Evolutionary conservation across 805 yeast genomes (phyloP).

Genomic region (Candida sithepensis): DNA sequence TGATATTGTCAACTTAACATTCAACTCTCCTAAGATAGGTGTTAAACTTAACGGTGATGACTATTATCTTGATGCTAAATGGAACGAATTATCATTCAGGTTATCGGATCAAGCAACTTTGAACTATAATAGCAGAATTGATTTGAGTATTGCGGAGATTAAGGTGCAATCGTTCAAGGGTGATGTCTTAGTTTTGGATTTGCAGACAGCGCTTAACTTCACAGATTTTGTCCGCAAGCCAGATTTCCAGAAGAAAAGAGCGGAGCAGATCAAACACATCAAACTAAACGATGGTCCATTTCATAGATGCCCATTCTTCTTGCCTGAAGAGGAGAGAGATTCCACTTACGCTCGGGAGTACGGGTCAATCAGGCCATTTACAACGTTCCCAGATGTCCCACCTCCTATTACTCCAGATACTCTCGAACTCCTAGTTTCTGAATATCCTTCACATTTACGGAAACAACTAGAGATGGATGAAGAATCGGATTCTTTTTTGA

Average conservation of each 20-base stretch:
- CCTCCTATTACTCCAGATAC: conserved; percentile 54
- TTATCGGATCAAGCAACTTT: conserved; percentile 69
- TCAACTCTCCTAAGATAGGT: conserved; percentile 46
- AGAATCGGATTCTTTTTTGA: conserved; percentile 5
- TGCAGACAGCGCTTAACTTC: conserved; percentile 56
- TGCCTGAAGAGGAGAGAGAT: conserved; percentile 49
- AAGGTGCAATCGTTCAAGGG: conserved; percentile 21
- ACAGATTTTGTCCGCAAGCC: conserved; percentile 58
- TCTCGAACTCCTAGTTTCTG: conserved; percentile 38
- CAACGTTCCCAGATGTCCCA: conserved; percentile 61
- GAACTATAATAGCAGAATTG: conserved; percentile 54
- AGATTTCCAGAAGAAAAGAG: conserved; percentile 42
- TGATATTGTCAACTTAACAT: conserved; percentile 67
- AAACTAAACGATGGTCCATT: conserved; percentile 76
- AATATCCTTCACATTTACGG: conserved; percentile 25
- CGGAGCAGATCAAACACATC: conserved; percentile 62
- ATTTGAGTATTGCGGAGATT: conserved; percentile 48
- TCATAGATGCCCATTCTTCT: conserved; percentile 71
- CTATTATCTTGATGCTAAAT: conserved; percentile 19
- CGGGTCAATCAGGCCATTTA: conserved; percentile 55
- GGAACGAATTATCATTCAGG: conserved; percentile 33
- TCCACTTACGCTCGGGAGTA: conserved; percentile 43
- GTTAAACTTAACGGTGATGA: conserved; percentile 39
- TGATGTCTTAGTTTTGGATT: conserved; percentile 31
- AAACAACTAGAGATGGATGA: conserved; percentile 10